Percentiles rank a stretch among this genome's conserved stretches.
Conservation (phyloP, 2,329 filamentous ascomycete genomes). For the Fusarium sarcochroum region DNA sequence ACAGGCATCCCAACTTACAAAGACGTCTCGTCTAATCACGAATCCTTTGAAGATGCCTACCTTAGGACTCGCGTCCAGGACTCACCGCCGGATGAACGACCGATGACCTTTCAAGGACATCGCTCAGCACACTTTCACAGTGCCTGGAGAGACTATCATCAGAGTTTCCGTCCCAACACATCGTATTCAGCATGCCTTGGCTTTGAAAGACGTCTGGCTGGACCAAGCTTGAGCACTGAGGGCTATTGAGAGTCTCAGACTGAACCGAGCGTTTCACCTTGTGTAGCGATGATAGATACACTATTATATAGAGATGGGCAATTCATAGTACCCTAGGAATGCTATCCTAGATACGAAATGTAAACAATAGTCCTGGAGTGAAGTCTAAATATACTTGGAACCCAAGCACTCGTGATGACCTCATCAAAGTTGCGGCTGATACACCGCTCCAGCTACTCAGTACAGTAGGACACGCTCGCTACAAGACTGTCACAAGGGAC, state of each 20-base stretch:
- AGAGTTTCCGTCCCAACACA: background rate
- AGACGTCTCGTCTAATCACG: background rate
- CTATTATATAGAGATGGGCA: background rate
- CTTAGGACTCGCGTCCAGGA: constrained; percentile 26
- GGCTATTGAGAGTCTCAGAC: constrained; percentile 4
- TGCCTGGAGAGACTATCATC: background rate
- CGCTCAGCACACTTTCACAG: too few relatives aligned
- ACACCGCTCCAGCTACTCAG: constrained; percentile 20
- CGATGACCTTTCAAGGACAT: background rate
- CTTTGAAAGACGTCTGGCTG: background rate
- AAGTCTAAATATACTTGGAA: constrained; percentile 34
- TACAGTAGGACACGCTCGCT: too few relatives aligned
- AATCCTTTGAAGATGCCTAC: background rate
- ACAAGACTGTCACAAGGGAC: constrained; percentile 2
- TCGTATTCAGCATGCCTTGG: background rate
- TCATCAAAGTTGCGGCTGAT: constrained; percentile 40
- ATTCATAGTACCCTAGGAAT: background rate
- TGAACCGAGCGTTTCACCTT: constrained; percentile 20
- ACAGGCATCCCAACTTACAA: background rate
- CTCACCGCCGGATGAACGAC: background rate
- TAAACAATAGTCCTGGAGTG: background rate
- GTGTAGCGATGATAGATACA: constrained; percentile 3
- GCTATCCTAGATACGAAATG: background rate
- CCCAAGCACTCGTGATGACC: constrained; percentile 39
- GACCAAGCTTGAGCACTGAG: constrained; percentile 1